Evolutionary conservation across 2,329 filamentous ascomycete species (phyloP), one percentile per base, ranked within the genome.

Genomic region (Colletotrichum aenigma): DNA sequence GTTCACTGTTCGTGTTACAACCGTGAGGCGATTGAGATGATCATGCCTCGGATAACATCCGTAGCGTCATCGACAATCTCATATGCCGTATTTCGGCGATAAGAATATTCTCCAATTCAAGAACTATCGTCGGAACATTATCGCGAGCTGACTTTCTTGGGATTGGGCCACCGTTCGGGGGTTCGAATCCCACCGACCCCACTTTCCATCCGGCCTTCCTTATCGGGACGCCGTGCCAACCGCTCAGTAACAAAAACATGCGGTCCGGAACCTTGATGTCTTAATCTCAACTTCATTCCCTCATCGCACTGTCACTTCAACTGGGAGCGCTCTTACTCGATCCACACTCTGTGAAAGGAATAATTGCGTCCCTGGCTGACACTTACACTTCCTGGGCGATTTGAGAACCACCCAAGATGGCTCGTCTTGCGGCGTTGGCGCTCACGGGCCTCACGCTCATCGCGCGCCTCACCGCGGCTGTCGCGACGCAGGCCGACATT

Each of bases 391-490:
- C 24, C 7, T 5, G 21, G 55, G 28, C 55, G 24, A 48, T 21
- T 12, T 21, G 43, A 61, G 6, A 8, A 32, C 4, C n/a, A 34
- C 4, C 32, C 15, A 48, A 43, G 15, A 75, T 75, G 73, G 32
- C 60, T 15, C 62, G 69, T 28, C 9, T 73, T 6, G 56, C 43
- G 6, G 38, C 69, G 7, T 18, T 73, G 2, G 64, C 72, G 18
- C 3, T 68, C 16, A 64, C 73, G 10, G 73, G 73, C 34, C 43
- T 73, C 9, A 43, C 73, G 15, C 32, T 75, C 6, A 56, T 75
- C 10, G 24, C 73, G 12, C 36, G 73, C 12, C 34, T 68, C 26
- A n/a, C 73, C 0, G 62, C 43, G 9, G 73, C 15, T 7, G 70
- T 68, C 38, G 56, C 56, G 12, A 72, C 73, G 43, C 69, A 56